Evolutionary conservation across 495 filamentous ascomycete species (phyloP).

Genomic region (Daldinia grandis): DNA sequence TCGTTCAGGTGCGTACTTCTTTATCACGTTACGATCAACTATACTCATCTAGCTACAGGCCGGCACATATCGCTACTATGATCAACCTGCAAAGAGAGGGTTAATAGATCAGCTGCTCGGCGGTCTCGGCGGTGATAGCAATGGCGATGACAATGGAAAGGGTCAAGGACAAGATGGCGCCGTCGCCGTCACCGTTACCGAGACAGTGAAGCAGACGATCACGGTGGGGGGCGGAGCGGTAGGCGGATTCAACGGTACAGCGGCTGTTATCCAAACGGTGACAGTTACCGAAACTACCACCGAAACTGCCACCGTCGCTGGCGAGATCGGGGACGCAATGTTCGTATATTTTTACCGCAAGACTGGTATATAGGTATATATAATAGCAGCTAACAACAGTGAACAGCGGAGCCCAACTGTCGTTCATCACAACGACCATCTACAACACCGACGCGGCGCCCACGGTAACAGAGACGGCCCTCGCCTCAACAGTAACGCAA

Average conservation of each 20-base stretch:
- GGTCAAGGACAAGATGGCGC: constrained; percentile 30
- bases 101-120: constrained; percentile 38
- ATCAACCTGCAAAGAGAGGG: constrained; percentile 39
- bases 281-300: constrained; percentile 39
- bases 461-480: constrained; percentile 54
- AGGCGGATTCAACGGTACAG: constrained; percentile 42
- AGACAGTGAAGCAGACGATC: constrained; percentile 48
- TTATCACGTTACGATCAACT: background rate
- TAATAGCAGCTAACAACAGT: background rate
- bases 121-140: constrained; percentile 34
- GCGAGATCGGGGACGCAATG: constrained; percentile 10
- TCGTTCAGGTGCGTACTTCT: constrained; percentile 50
- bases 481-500: constrained; percentile 48
- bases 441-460: constrained; percentile 45
- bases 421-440: constrained; percentile 52
- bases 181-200: constrained; percentile 48
- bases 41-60: constrained; percentile 46
- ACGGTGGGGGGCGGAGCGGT: constrained; percentile 35
- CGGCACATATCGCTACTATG: constrained; percentile 46
- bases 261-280: constrained; percentile 18
- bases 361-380: background rate
- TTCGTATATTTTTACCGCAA: constrained; percentile 11
- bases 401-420: constrained; percentile 40
- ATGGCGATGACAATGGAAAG: constrained; percentile 18
- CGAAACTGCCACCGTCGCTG: constrained; percentile 17